Evolutionary conservation across 495 filamentous ascomycete species (phyloP), one percentile per base, ranked within the genome.

Genomic region (Hyaloscypha bicolor): DNA sequence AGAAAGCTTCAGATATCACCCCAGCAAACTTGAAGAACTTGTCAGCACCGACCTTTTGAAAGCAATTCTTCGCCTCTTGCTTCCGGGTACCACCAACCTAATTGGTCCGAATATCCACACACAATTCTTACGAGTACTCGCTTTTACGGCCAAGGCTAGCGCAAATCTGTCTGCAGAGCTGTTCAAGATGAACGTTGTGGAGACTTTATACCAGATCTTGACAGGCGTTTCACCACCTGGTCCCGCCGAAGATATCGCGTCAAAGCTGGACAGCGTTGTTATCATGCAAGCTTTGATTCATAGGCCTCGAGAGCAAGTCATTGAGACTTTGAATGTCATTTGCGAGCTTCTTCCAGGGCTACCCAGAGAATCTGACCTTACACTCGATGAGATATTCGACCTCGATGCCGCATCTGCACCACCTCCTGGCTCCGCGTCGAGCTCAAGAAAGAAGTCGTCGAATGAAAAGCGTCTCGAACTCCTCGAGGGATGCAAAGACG

Each of bases 221-320:
- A 99, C 96, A 1, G 95, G 96, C 39, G 91, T 99, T 1, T 99
- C 95, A 0, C 92, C 95, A 8, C 95, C 95, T 29, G 86, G 81
- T 70, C 91, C 91, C 52, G 84, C 83, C 6, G 92, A 96, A 21
- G 90, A 94, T 74, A 84, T 92, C 35, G 90, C 91, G n/a, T 86
- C 85, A 30, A 96, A 95, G 78, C 93, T 97, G 74, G 94, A 98
- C 79, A 97, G 92, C 74, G 94, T 98, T 32, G 87, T 99, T 58
- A 94, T 98, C 77, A 98, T 99, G 96, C 95, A 99, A 75, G 94
- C 95, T 35, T 79, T 99, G 71, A 97, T 99, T 62, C 96, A 98
- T 74, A 87, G 94, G 39, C 95, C 95, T n/a, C 87, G 93, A 55
- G 95, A 99, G 73, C 96, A 98, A 76, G 90, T 99, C 31, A 93